Evolutionary conservation across 768 basidiomycete genomes (phyloP).

Genomic region (Pulveroboletus sp.): DNA sequence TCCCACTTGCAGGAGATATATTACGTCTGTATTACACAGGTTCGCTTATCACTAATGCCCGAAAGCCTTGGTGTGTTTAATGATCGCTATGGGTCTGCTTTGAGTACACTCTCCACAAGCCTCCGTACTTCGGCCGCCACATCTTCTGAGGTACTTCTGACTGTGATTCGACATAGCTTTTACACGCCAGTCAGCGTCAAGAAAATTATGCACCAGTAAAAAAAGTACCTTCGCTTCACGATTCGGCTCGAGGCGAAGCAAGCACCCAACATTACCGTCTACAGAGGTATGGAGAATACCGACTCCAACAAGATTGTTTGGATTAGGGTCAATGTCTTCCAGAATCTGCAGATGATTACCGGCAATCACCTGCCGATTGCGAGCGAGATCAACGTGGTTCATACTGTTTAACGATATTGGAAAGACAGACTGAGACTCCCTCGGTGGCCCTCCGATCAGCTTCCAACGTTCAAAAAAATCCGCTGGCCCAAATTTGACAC

Average conservation of each 20-base stretch:
- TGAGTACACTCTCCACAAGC: conserved; percentile 39
- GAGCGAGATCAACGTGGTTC: conserved; percentile 71
- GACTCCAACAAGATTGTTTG: conserved; percentile 90
- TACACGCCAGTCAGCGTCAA: not conserved
- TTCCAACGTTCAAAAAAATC: conserved; percentile 99
- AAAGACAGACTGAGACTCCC: conserved; percentile 87
- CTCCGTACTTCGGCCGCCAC: conserved; percentile 72
- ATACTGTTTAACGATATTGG: conserved; percentile 62
- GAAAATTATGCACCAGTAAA: not conserved
- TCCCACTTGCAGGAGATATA: conserved; percentile 10
- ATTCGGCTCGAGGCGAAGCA: conserved; percentile 92
- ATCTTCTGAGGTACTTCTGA: conserved; percentile 91
- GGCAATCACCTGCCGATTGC: conserved; percentile 68
- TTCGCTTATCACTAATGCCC: conserved; percentile 8
- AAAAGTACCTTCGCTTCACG: conserved; percentile 79
- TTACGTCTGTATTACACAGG: conserved; percentile 25
- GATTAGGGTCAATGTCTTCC: conserved; percentile 87
- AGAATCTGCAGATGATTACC: conserved; percentile 77
- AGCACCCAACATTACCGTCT: conserved; percentile 93
- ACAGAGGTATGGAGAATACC: conserved; percentile 91
- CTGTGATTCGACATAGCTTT: conserved; percentile 87
- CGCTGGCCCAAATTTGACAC: conserved; percentile 72
- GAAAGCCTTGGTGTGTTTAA: not conserved
- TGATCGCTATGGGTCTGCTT: conserved; percentile 17
- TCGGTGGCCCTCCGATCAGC: conserved; percentile 90